phyloP scores from a whole-genome alignment of 139 green algal genomes.

The Gonium pectorale region DNA sequence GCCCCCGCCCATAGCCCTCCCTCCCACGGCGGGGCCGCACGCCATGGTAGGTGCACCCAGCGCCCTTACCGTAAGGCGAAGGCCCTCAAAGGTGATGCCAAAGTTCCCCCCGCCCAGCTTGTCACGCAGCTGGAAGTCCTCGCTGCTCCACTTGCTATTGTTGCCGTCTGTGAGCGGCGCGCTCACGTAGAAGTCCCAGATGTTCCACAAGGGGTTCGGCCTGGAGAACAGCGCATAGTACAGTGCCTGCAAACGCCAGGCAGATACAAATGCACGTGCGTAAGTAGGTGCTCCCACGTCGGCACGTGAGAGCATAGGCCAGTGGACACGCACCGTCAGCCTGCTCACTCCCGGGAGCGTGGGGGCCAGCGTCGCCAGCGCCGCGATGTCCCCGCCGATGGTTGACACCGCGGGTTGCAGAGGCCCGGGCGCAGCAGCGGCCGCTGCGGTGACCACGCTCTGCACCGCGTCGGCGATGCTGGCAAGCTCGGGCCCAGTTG shows the following conservation, averaged over 20 bases:
- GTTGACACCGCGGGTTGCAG: conserved; percentile 50
- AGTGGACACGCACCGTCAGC: conserved; percentile 43
- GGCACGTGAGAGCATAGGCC: too few relatives aligned
- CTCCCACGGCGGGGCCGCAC: too few relatives aligned
- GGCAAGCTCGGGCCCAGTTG: conserved; percentile 31
- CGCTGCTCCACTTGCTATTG: conserved; percentile 55
- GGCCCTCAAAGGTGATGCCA: conserved; percentile 79
- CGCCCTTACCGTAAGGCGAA: conserved; percentile 34
- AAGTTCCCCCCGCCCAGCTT: conserved; percentile 93
- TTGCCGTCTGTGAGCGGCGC: conserved; percentile 61
- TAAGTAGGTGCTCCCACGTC: too few relatives aligned
- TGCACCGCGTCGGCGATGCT: conserved; percentile 37
- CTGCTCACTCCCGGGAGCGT: conserved; percentile 50
- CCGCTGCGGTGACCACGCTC: conserved; percentile 25
- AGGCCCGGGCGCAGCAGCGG: conserved; percentile 12
- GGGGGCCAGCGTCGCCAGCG: conserved; percentile 44
- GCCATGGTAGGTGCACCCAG: too few relatives aligned
- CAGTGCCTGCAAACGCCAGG: conserved; percentile 60
- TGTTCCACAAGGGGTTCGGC: conserved; percentile 69
- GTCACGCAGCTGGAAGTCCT: conserved; percentile 66
- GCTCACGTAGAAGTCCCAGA: conserved; percentile 87
- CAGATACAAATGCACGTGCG: too few relatives aligned
- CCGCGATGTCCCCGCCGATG: conserved; percentile 54
- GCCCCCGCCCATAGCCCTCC: too few relatives aligned
- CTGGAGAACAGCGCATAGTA: conserved; percentile 69